Percentiles rank a stretch among this genome's conserved stretches.
Conservation (phyloP, 345 rosid species). For the Noccaea bulbosa region DNA sequence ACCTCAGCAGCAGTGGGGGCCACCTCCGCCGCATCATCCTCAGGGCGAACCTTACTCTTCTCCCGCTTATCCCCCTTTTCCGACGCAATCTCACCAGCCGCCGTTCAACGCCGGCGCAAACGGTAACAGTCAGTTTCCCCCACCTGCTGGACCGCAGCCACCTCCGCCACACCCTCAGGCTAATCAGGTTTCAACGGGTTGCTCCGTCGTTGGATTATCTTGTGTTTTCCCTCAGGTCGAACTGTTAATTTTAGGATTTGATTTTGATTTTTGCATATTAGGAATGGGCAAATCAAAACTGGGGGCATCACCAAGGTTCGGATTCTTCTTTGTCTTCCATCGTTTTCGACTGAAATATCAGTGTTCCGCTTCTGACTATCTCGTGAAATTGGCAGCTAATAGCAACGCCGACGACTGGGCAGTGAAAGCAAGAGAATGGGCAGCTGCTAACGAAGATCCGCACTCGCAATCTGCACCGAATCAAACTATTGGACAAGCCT, state of each 20-base stretch:
- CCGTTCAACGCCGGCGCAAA: slow-evolving; percentile 47
- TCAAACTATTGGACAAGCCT: slow-evolving; percentile 51
- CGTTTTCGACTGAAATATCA: slow-evolving; percentile 20
- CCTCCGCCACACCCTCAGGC: slow-evolving; percentile 49
- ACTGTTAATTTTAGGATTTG: slow-evolving; percentile 14
- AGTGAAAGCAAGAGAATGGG: slow-evolving; percentile 97
- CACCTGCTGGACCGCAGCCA: slow-evolving; percentile 49
- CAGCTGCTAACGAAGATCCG: slow-evolving; percentile 65
- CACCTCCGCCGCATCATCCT: slow-evolving; percentile 22
- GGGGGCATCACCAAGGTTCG: slow-evolving; percentile 68
- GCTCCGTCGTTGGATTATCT: not conserved
- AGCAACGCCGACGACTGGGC: slow-evolving; percentile 86
- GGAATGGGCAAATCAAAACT: slow-evolving; percentile 79
- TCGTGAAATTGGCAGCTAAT: slow-evolving; percentile 47
- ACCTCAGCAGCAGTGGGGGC: slow-evolving; percentile 57
- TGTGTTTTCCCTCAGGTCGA: not conserved
- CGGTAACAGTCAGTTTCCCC: slow-evolving; percentile 50
- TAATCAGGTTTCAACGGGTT: slow-evolving; percentile 46
- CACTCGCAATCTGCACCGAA: slow-evolving; percentile 54
- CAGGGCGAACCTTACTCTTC: too few species aligned
- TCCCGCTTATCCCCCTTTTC: slow-evolving; percentile 47
- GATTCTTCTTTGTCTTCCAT: slow-evolving; percentile 16
- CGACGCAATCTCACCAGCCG: slow-evolving; percentile 48
- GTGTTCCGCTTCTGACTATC: slow-evolving; percentile 30
- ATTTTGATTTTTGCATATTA: slow-evolving; percentile 41